Base-by-base conservation (phyloP, 2,329 filamentous ascomycete species). In the Cladosporium colombiae region DNA sequence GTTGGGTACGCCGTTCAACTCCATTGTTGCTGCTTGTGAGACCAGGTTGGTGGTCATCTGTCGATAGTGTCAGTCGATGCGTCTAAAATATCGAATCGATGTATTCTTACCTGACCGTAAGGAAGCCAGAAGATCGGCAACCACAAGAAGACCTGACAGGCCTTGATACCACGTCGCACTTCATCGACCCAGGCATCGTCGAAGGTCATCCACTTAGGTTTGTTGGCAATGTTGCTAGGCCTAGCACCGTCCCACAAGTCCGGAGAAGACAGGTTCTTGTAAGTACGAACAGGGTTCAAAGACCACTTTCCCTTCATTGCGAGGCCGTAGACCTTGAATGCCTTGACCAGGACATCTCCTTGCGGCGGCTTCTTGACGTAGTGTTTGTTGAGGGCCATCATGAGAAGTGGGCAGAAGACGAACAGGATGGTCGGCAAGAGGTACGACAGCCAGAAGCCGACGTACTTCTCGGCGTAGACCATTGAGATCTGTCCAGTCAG, bases 121-220 rank as follows among this genome's bases (percentile, higher is more conserved):
- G 91, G 89, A 67, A 85, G 73, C 90, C 31, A 94, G 68, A 81
- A 82, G 18, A 82, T 74, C 0, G 81, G 81, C 63, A 80, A 78
- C 73, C 80, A 82, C 56, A 78, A 80, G 71, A 80, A 81, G 27
- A 80, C 67, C 74, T 76, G 58, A 82, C 89, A 92, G 16, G 89
- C 90, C 74, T 81, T 74, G 16, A 88, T 74, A 2, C 85, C 85
- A 53, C 88, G 87, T 79, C 89, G 89, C 58, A 92, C 80, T 74
- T 92, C 89, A 3, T 91, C 88, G 57, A 92, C 81, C 70, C 92
- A 92, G 69, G 87, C 86, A 70, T 94, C 91, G 68, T 94, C 91
- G 71, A 92, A 93, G 52, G 67, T 69, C 89, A 93, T 93, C 90
- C 90, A 93, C 0, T 64, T 49, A 0, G 90, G 90, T 64, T 88